Base-by-base conservation (phyloP, 352 stramenopile genomes). In the Globisporangium irregulare region DNA sequence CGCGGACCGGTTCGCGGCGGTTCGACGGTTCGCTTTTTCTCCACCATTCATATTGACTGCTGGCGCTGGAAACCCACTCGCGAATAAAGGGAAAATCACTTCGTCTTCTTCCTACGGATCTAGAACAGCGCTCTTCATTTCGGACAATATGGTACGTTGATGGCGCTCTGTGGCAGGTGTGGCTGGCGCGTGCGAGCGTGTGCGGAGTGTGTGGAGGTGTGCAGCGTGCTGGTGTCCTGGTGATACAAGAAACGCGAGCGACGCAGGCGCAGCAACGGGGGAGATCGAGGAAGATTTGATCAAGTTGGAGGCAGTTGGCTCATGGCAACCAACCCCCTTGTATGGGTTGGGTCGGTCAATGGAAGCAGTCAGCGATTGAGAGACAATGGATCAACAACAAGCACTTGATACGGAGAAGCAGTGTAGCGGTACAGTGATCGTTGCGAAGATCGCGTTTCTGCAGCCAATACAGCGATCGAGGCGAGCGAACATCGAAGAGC, bases 81-180 rank as follows among this genome's bases (percentile, higher is more conserved):
- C 64, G 43, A 62, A 62, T 27, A 53, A 69, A 41, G 72, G 55
- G 64, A 76, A 87, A 89, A 80, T 68, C 85, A 93, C 84, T 93
- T 62, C 82, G 81, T 86, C 84, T 93, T 93, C 86, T 93, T 93
- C 86, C 86, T 90, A 78, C 85, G 87, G 76, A 90, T 89, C 81
- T 83, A 78, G 78, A 91, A 85, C 81, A 84, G 77, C 79, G 59
- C 59, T 64, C 59, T 64, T 64, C 59, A 64, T 64, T 41, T 78
- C 75, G 77, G 86, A 87, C 72, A 75, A 76, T 61, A 92, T 92
- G 84, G 84, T 92, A 83, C 80, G 84, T 82, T 41, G 5, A 27
- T 54, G 27, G 59, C 10, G 59, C 6, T 71, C 36, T 62, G 18
- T 67, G 41, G 29, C 36, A 27, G 5, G 53, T 7, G 53, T 29